Percentiles rank a stretch among this genome's conserved stretches.
phyloP scores from a whole-genome alignment of 1,284 basidiomycete genomes.

The Wallemia mellicola region DNA sequence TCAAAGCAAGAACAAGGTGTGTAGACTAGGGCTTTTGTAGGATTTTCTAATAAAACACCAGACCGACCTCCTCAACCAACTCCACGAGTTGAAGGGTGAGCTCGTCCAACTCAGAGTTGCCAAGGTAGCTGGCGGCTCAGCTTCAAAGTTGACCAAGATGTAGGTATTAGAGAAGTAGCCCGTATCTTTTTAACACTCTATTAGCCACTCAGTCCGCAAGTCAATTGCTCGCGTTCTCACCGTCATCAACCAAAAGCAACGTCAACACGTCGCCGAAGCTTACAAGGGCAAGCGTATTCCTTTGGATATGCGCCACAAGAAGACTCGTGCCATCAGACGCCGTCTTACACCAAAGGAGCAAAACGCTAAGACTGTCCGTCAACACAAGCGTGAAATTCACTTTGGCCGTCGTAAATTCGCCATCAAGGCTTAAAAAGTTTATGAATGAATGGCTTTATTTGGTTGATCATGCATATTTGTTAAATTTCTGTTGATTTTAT shows the following conservation, averaged over 20 bases:
- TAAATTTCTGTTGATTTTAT: not conserved
- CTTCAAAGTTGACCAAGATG: conserved; percentile 94
- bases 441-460: not conserved
- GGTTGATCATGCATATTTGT: not conserved
- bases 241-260: conserved; percentile 93
- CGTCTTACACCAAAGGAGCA: conserved; percentile 67
- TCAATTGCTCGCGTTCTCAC: conserved; percentile 95
- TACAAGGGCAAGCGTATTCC: conserved; percentile 95
- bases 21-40: no score
- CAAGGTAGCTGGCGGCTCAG: conserved; percentile 89
- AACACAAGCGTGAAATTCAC: conserved; percentile 75
- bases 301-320: conserved; percentile 91
- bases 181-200: not conserved
- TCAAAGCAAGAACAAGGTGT: conserved; percentile 49
- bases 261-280: conserved; percentile 85
- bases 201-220: conserved; percentile 85
- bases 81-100: conserved; percentile 83
- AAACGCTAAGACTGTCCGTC: conserved; percentile 55
- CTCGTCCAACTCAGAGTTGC: conserved; percentile 77
- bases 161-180: conserved; percentile 20
- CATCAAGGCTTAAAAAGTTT: conserved; percentile 14
- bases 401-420: conserved; percentile 33
- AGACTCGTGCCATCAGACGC: conserved; percentile 92
- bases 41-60: conserved; percentile 13
- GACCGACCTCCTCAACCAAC: conserved; percentile 86